Conservation (phyloP, 306 rosid genomes). For the Cotoneaster glaucophyllus region DNA sequence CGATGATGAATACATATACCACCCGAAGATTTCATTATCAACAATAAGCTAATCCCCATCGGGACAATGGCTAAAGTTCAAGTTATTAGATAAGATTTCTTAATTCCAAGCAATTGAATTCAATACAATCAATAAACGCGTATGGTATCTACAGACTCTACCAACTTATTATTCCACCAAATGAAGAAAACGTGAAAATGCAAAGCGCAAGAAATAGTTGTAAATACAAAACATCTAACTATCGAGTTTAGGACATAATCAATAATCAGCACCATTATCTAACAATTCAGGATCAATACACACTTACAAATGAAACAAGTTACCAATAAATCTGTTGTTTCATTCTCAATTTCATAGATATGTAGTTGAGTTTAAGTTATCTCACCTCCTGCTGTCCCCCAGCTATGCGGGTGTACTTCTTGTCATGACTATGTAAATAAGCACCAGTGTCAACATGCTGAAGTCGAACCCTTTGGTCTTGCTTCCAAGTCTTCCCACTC, state of each 20-base stretch:
- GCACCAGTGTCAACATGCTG: slow-evolving; percentile 88
- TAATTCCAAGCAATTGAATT: background rate
- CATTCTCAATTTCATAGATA: background rate
- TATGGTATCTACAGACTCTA: too few species aligned
- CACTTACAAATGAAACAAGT: background rate
- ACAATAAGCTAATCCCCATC: background rate
- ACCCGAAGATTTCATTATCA: background rate
- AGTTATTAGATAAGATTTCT: background rate
- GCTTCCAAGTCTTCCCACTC: slow-evolving; percentile 95
- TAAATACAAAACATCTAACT: background rate
- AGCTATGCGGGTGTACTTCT: slow-evolving; percentile 88
- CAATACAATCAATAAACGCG: background rate
- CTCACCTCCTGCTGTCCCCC: slow-evolving; percentile 99
- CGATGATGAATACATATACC: background rate
- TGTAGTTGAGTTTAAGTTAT: slow-evolving; percentile 10
- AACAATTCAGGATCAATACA: background rate
- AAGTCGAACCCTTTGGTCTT: slow-evolving; percentile 82
- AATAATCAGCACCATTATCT: background rate
- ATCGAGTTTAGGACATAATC: background rate
- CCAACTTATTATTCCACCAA: background rate
- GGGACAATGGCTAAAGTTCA: background rate
- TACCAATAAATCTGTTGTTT: background rate
- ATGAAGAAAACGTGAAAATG: background rate
- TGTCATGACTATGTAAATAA: slow-evolving; percentile 91
- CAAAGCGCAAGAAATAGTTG: background rate